Base-by-base conservation (phyloP, 768 basidiomycete species). In the Tricholoma bakamatsutake region DNA sequence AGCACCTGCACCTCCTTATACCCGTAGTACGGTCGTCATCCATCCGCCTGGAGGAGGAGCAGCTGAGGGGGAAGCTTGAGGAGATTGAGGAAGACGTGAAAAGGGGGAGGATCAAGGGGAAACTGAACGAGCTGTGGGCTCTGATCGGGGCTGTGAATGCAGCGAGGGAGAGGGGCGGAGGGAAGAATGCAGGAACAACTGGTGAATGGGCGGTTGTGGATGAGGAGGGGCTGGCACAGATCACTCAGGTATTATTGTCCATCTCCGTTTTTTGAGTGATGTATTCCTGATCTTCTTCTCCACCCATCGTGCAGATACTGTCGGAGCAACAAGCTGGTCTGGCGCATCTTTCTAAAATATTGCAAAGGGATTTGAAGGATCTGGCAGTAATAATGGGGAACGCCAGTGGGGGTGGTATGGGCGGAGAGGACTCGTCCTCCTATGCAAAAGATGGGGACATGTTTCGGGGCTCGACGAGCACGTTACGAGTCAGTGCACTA, bases 121-220 rank as follows among this genome's bases (percentile, higher is more conserved):
- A 88, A 64, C 65, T 90, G 64, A 90, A 88, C 59, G 92, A 93
- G 65, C 71, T 94, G 27, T 94, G 92, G 92, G 90, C 89, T 13
- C 73, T 90, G 12, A 79, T 93, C 8, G 90, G 90, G 3, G 83
- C 87, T 45, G 73, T 93, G 15, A 80, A 80, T 43, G 83, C 87
- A 7, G 77, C 81, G 27, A 71, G 78, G 61, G 83, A 86, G 62
- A 69, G 76, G 40, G 78, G 75, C 47, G 76, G 78, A 58, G 69
- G 64, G 18, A 71, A 68, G 11, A 77, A 76, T 13, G 76, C 75
- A 1, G 68, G 57, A 46, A 67, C 66, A 27, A 56, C 43, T 2
- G 76, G 78, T 7, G 87, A 85, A 62, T 92, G 90, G 90, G 80
- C 83, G 0, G 88, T 93, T n/a, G 87, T 89, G 2, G 92, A 94